phyloP scores from a whole-genome alignment of 1,284 basidiomycete species.

The Golubevia sp. region DNA sequence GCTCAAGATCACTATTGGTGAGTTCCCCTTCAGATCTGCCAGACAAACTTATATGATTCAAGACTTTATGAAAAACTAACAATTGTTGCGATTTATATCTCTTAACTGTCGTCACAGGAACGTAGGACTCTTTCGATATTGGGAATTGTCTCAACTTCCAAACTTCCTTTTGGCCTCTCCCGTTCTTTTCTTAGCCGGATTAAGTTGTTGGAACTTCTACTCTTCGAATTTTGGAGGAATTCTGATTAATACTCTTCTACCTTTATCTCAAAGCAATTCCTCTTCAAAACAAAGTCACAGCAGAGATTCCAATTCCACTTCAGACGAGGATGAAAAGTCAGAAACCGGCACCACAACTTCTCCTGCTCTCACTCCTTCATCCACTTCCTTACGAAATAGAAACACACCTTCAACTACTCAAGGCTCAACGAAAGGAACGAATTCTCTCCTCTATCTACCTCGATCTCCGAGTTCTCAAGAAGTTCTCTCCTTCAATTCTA shows the following conservation, averaged over 20 bases:
- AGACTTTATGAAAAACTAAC: background rate
- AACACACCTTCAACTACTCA: no score
- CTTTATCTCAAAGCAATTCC: no score
- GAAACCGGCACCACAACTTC: no score
- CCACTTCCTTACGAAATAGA: constrained; percentile 5
- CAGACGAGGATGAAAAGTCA: no score
- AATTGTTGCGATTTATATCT: background rate
- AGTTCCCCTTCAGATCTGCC: constrained; percentile 15
- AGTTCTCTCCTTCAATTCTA: constrained; percentile 44
- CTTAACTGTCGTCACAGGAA: constrained; percentile 65
- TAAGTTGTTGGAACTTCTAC: constrained; percentile 3
- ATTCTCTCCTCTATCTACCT: constrained; percentile 8
- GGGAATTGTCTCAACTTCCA: constrained; percentile 79
- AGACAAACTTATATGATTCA: background rate
- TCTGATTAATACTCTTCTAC: background rate
- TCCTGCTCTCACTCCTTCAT: constrained; percentile 62
- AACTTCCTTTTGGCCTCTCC: constrained; percentile 84
- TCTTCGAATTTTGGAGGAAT: background rate
- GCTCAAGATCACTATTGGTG: constrained; percentile 83
- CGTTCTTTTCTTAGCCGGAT: constrained; percentile 59
- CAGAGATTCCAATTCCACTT: no score
- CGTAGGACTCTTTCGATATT: constrained; percentile 82
- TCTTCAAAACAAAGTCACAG: no score
- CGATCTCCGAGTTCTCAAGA: constrained; percentile 5
- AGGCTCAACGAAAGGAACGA: constrained; percentile 1